These are phyloP conservation scores for Polygonum maritimum DNA, from an alignment of 148 eudicot genomes.

Conservation along the genomic window DNA sequence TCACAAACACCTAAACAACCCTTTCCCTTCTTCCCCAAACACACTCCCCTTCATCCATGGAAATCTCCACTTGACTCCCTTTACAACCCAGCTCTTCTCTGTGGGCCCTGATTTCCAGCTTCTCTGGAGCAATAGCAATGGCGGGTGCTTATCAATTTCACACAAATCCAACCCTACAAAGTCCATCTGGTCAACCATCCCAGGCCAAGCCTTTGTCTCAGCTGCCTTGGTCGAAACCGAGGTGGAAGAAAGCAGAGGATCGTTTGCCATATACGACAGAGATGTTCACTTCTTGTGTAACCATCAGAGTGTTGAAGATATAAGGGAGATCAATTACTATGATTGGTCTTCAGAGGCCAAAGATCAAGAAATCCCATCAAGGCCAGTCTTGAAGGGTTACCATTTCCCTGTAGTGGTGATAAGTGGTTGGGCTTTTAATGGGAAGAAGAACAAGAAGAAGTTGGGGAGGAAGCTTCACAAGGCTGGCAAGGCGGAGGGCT, in stretches of 20 bases:
- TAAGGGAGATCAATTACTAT: slow-evolving; percentile 33
- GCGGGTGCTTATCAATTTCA: slow-evolving; percentile 52
- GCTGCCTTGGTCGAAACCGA: slow-evolving; percentile 74
- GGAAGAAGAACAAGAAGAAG: slow-evolving; percentile 28
- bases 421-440: slow-evolving; percentile 45
- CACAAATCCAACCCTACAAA: slow-evolving; percentile 45
- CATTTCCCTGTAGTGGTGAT: slow-evolving; percentile 46
- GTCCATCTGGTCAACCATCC: slow-evolving; percentile 69
- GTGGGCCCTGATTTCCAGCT: slow-evolving; percentile 65
- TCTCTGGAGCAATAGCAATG: slow-evolving; percentile 49
- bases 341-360: slow-evolving; percentile 16
- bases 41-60: slow-evolving; percentile 57
- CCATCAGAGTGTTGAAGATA: slow-evolving; percentile 65
- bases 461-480: slow-evolving; percentile 15
- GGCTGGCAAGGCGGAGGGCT: slow-evolving; percentile 12
- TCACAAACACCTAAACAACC: slow-evolving; percentile 84
- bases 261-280: slow-evolving; percentile 57
- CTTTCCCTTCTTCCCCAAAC: slow-evolving; percentile 67
- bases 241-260: slow-evolving; percentile 96
- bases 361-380: slow-evolving; percentile 24
- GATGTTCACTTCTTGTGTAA: slow-evolving; percentile 50
- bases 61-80: slow-evolving; percentile 37
- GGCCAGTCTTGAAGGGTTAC: neutral
- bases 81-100: slow-evolving; percentile 34
- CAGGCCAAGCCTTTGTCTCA: slow-evolving; percentile 76